phyloP scores from a whole-genome alignment of 305 asterid genomes.

The Andrographis paniculata region DNA sequence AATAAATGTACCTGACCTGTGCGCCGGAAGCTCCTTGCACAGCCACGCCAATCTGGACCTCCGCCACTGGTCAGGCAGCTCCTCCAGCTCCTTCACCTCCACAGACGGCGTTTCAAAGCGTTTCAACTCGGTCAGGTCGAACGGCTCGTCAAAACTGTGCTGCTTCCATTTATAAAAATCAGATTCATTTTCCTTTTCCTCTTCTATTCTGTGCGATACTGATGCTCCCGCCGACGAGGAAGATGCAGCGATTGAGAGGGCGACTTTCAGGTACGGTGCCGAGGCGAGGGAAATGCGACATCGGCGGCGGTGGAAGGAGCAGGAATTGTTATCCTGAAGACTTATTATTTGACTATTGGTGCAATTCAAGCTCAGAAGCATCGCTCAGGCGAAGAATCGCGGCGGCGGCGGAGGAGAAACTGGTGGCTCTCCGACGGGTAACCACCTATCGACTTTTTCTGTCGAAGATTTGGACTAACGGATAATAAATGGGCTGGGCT shows the following conservation, averaged over 20 bases:
- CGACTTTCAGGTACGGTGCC: slow-evolving; percentile 21
- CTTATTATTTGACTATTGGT: slow-evolving; percentile 20
- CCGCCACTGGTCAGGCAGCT: slow-evolving; percentile 94
- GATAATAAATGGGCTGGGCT: too few relatives aligned
- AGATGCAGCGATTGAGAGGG: slow-evolving; percentile 16
- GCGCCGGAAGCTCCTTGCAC: slow-evolving; percentile 88
- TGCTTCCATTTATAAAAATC: slow-evolving; percentile 24
- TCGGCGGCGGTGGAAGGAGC: slow-evolving; percentile 20
- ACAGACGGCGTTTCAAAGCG: slow-evolving; percentile 50
- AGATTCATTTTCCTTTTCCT: slow-evolving; percentile 18
- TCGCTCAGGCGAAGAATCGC: slow-evolving; percentile 23
- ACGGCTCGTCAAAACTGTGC: slow-evolving; percentile 39
- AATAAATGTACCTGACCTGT: slow-evolving; percentile 43
- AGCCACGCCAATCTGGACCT: slow-evolving; percentile 93
- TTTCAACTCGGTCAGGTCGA: slow-evolving; percentile 50
- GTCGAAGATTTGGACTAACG: too few relatives aligned
- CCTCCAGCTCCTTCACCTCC: slow-evolving; percentile 69
- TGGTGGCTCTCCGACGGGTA: slow-evolving; percentile 16
- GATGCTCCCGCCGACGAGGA: slow-evolving; percentile 15
- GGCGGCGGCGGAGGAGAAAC: slow-evolving; percentile 14
- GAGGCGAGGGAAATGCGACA: slow-evolving; percentile 16
- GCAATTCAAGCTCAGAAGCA: slow-evolving; percentile 32
- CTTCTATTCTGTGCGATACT: slow-evolving; percentile 20
- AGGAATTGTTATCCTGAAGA: slow-evolving; percentile 14
- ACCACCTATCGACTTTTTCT: too few relatives aligned